Evolutionary conservation across 2,329 filamentous ascomycete genomes (phyloP).

Genomic region (Aspergillaceae sp.): DNA sequence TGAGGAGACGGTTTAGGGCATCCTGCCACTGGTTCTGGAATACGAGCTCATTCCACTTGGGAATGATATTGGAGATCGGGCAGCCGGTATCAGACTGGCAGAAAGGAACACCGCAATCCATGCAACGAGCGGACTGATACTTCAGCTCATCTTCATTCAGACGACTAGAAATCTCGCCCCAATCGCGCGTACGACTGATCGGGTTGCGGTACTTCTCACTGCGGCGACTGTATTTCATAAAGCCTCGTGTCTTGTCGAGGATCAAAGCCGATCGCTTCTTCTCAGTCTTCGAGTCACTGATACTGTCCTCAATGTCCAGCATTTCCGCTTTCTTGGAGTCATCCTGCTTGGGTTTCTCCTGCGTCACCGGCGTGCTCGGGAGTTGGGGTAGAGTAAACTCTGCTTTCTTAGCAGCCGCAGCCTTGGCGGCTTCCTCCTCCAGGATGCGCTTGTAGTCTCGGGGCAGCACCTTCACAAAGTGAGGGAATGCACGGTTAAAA

Average conservation of each 20-base stretch:
- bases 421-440: constrained; percentile 75
- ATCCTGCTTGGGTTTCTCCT: constrained; percentile 49
- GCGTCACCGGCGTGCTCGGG: constrained; percentile 48
- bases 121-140: constrained; percentile 92
- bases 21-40: constrained; percentile 75
- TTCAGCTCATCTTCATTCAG: constrained; percentile 92
- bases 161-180: constrained; percentile 80
- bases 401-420: constrained; percentile 72
- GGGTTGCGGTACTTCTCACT: constrained; percentile 86
- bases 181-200: constrained; percentile 79
- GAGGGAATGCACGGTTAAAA: constrained; percentile 81
- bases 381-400: constrained; percentile 74
- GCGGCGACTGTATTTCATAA: constrained; percentile 93
- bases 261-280: constrained; percentile 85
- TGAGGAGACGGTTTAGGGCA: constrained; percentile 79
- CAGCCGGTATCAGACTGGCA: constrained; percentile 95
- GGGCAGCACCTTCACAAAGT: constrained; percentile 88
- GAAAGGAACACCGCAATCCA: constrained; percentile 98
- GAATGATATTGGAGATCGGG: constrained; percentile 94
- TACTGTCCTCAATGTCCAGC: constrained; percentile 84
- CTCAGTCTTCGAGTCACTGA: constrained; percentile 73
- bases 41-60: constrained; percentile 87
- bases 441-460: constrained; percentile 94
- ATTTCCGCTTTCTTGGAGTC: constrained; percentile 60
- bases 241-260: constrained; percentile 93